phyloP scores from a whole-genome alignment of 2,329 filamentous ascomycete species.

The Pseudocercospora vitis region DNA sequence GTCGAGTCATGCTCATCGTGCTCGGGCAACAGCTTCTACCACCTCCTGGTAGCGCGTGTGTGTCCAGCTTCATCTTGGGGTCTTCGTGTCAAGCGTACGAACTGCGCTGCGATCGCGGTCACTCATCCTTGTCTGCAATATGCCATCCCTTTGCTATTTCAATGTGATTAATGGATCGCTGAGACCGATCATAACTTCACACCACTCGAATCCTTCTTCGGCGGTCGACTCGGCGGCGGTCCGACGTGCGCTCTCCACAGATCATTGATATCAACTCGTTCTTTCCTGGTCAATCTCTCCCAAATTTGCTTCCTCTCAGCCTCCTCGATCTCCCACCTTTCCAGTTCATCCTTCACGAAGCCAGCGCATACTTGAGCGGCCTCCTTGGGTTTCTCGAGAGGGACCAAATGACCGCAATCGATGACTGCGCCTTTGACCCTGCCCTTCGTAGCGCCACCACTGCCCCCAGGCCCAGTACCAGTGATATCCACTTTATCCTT shows the following conservation, averaged over 20 bases:
- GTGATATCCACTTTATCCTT: constrained; percentile 64
- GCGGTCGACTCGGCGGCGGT: background rate
- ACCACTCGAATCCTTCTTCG: background rate
- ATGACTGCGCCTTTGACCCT: constrained; percentile 63
- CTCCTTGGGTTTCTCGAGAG: constrained; percentile 72
- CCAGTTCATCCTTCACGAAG: constrained; percentile 40
- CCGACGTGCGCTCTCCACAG: background rate
- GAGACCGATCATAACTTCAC: background rate
- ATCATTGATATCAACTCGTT: constrained; percentile 34
- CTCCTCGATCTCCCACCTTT: constrained; percentile 38
- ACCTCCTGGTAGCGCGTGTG: too few species aligned
- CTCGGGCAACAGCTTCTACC: too few species aligned
- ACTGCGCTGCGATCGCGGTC: too few species aligned
- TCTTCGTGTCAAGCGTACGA: too few species aligned
- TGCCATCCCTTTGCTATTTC: too few species aligned
- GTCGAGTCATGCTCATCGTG: too few species aligned
- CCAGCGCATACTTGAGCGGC: constrained; percentile 57
- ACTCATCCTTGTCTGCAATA: too few species aligned
- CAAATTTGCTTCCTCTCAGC: constrained; percentile 31
- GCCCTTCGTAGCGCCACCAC: constrained; percentile 63
- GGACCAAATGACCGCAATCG: constrained; percentile 73
- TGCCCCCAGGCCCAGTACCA: constrained; percentile 66
- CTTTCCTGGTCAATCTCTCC: constrained; percentile 28
- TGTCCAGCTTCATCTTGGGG: too few species aligned
- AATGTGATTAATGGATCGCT: too few species aligned